Conservation (phyloP, 1,284 basidiomycete genomes). For the Ganoderma boninense region DNA sequence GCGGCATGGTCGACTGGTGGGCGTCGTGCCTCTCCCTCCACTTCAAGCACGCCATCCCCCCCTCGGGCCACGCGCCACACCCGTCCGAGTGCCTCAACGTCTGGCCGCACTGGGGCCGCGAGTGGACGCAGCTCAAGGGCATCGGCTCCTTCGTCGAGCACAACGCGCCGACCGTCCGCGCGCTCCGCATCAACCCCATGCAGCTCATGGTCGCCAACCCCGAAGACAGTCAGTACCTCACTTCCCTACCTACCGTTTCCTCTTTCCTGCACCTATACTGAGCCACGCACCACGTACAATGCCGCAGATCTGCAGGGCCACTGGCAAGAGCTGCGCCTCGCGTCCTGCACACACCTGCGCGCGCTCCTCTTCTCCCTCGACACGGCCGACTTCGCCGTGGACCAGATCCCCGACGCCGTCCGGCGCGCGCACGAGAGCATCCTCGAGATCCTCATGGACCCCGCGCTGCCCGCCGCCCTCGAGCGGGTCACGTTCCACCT, state of each 20-base stretch:
- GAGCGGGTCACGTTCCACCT: neutral
- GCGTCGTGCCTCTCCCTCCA: neutral
- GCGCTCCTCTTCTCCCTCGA: neutral
- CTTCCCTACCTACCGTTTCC: too few relatives aligned
- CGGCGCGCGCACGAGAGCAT: neutral
- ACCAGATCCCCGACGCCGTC: neutral
- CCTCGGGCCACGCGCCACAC: neutral
- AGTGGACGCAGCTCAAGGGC: neutral
- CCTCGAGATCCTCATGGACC: slow-evolving; percentile 1
- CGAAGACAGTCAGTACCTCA: neutral
- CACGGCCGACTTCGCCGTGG: neutral
- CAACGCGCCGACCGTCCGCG: neutral
- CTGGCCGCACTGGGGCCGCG: neutral
- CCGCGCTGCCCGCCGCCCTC: neutral
- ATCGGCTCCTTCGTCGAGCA: neutral
- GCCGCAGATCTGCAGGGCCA: neutral
- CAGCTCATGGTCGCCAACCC: neutral
- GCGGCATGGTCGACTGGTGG: neutral
- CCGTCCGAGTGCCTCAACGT: slow-evolving; percentile 2
- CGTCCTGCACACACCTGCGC: neutral
- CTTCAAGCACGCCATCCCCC: neutral
- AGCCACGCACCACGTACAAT: too few relatives aligned
- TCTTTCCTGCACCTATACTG: too few relatives aligned
- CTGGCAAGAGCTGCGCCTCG: neutral
- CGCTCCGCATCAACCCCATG: slow-evolving; percentile 1